Conservation (phyloP, 2,329 filamentous ascomycete species). For the Cercospora janseana region DNA sequence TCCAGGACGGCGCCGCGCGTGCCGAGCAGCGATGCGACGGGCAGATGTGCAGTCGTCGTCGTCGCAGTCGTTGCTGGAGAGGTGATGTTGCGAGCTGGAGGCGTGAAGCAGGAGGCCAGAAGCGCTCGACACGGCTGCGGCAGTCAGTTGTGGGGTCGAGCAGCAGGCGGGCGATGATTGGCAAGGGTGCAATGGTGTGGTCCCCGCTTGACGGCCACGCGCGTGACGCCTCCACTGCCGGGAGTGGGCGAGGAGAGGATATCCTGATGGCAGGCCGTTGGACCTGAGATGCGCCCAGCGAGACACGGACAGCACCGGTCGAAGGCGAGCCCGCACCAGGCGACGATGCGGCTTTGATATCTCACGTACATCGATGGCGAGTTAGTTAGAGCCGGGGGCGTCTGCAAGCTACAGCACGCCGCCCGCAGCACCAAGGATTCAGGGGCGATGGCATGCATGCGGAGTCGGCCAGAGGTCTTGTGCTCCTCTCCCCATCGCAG, state of each 20-base stretch:
- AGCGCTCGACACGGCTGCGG: conserved; percentile 19
- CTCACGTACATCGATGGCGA: conserved; percentile 11
- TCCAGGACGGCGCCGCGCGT: neutral
- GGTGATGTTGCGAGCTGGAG: conserved; percentile 17
- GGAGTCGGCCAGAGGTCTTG: conserved; percentile 22
- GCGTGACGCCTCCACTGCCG: conserved; percentile 17
- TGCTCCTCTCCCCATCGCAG: conserved; percentile 11
- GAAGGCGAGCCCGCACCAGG: neutral
- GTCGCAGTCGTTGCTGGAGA: conserved; percentile 10
- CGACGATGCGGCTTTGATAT: conserved; percentile 9
- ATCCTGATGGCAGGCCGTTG: neutral
- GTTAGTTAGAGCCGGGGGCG: conserved; percentile 15
- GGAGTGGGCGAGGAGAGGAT: neutral
- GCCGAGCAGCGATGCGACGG: neutral
- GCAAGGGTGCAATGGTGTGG: conserved; percentile 22
- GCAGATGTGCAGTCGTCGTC: no score
- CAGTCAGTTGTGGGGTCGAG: conserved; percentile 19
- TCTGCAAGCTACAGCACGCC: conserved; percentile 19
- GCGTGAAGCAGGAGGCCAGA: conserved; percentile 17
- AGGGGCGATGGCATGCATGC: conserved; percentile 24
- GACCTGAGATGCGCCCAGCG: neutral
- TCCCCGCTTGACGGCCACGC: conserved; percentile 16
- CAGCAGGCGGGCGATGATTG: conserved; percentile 23
- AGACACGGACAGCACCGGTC: neutral
- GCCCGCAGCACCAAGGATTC: conserved; percentile 24